Base-by-base conservation (phyloP, 306 rosid species). In the Albizia julibrissin region DNA sequence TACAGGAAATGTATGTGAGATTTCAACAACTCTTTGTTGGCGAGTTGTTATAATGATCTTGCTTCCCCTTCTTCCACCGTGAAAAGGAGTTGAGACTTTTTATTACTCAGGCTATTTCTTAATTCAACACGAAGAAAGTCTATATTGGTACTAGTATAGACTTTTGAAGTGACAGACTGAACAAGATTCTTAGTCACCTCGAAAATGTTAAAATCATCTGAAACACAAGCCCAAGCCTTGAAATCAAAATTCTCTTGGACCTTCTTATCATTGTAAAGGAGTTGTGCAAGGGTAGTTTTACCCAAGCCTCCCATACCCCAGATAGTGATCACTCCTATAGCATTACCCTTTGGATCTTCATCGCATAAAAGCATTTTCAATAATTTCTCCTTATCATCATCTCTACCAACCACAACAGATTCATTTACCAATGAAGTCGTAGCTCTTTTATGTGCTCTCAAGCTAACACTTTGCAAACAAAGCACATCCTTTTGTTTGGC, bases 371-470 rank as follows among this genome's bases (percentile, higher is more conserved):
- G 66, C 75, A 72, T 26, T 34, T 39, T 62, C 11, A 85, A 6
- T 19, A 87, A 73, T 56, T 31, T 47, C 44, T 83, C 85, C 72
- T 59, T 87, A 43, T 87, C 90, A 65, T 22, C 58, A 11, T 66
- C 52, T 58, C 87, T 87, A 50, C 85, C 90, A 75, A 69, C 85
- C 33, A 87, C 82, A 78, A 19, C 8, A 22, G 84, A 72, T 71
- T 89, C 89, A 26, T 87, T 81, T 29, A 87, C 84, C 79, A 87
- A 59, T 5, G 90, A 89, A 39, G 84, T 81, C 46, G 90, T 69
- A 24, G 67, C 56, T 42, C 69, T 52, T 66, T 87, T 82, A 39
- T 47, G 79, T 2, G 72, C 73, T 33, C 24, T 81, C 24, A 31
- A 29, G 75, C 52, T 22, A 65, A 24, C 74, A 82, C 77, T 77